Evolutionary conservation across 1,139 yeast genomes (phyloP).

Genomic region (Debaryomycetaceae sp.): DNA sequence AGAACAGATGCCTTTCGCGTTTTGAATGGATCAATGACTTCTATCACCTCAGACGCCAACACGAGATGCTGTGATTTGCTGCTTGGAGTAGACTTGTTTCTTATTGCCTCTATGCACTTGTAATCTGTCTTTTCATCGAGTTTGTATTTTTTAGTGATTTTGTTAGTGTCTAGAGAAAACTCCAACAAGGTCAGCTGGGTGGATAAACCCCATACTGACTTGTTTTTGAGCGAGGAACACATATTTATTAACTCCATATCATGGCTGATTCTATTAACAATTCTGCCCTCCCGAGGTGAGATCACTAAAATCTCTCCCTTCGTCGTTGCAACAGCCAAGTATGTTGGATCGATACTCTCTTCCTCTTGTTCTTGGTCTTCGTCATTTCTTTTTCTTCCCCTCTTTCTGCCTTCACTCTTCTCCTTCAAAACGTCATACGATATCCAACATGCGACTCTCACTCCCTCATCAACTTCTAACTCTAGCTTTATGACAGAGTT

Average conservation of each 20-base stretch:
- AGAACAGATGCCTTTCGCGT: constrained; percentile 9
- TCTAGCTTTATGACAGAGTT: constrained; percentile 10
- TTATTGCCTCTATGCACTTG: constrained; percentile 7
- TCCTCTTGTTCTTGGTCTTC: constrained; percentile 6
- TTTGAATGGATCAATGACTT: constrained; percentile 12
- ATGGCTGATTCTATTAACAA: constrained; percentile 27
- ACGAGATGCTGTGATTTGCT: constrained; percentile 9
- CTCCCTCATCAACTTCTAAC: constrained; percentile 17
- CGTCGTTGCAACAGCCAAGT: constrained; percentile 28
- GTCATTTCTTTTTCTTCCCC: constrained; percentile 11
- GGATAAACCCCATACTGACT: constrained; percentile 19
- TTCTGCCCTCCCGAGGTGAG: constrained; percentile 37
- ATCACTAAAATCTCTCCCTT: constrained; percentile 38
- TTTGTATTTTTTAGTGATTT: constrained; percentile 13
- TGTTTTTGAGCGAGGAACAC: constrained; percentile 10
- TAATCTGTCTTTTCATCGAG: constrained; percentile 10
- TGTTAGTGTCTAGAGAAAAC: constrained; percentile 14
- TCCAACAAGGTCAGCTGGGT: constrained; percentile 11
- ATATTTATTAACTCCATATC: constrained; percentile 20
- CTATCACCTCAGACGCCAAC: constrained; percentile 9
- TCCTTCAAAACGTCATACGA: neutral
- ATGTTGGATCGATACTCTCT: neutral
- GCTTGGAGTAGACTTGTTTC: constrained; percentile 2
- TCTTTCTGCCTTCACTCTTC: neutral
- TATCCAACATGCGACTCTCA: constrained; percentile 25